Base-by-base conservation (phyloP, 352 stramenopile genomes). In the Globisporangium nunn region DNA sequence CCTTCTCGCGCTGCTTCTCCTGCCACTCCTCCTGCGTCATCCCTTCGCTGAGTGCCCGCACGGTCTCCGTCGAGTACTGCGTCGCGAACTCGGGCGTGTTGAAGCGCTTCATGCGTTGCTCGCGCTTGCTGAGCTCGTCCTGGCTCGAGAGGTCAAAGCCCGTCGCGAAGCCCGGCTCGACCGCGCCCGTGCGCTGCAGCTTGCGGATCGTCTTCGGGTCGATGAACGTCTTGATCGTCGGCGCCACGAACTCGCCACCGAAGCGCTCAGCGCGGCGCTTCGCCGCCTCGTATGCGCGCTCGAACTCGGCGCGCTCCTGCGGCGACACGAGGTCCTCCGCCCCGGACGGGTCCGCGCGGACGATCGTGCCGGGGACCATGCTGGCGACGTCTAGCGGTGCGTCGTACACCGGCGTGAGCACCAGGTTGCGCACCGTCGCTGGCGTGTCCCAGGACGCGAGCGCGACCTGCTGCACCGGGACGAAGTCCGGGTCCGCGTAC, bases 101-200 rank as follows among this genome's bases (percentile, higher is more conserved):
- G 59, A 94, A 94, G 8, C 84, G 76, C 60, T 88, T 77, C 76
- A 90, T 88, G 50, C 84, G 84, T 58, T 83, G 64, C 53, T 87
- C 72, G 3, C 84, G 77, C 64, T 91, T 91, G 44, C 54, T 63
- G 28, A 75, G 48, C 57, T 94, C 81, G 28, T 86, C 74, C 5
- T 75, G 58, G 58, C 71, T 87, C 45, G 66, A 76, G 1, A 94
- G 54, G 48, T 94, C 81, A 41, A 94, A 83, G 6, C 81, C 84
- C 35, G 82, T 91, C 8, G 78, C 60, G 59, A 88, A 88, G 3
- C 80, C 75, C 3, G 74, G 68, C 52, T 75, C 68, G 29, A 81
- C 76, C 0, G 66, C 75, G 18, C 84, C 84, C 1, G 77, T 86
- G 35, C 84, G 81, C 58, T 94, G 84, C 40, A 92, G 63, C 35